Evolutionary conservation across 352 stramenopile species (phyloP).

Genomic region (Phytophthora cactorum): DNA sequence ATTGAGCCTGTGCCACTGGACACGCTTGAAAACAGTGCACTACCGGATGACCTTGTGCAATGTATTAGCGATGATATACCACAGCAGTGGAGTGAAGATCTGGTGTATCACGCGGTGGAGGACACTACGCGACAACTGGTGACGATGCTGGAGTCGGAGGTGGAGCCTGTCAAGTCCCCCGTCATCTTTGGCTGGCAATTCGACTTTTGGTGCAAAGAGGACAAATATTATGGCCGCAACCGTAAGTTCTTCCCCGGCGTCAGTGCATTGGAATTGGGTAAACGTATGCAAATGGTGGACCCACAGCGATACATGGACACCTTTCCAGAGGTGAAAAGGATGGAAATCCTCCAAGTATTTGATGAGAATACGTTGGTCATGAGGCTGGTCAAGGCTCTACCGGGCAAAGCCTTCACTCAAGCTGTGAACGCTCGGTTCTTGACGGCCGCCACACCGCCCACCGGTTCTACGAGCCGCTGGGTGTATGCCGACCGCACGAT

Average conservation of each 20-base stretch:
- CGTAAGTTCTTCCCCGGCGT: constrained; percentile 70
- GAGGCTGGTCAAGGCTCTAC: constrained; percentile 58
- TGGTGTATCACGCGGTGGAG: constrained; percentile 37
- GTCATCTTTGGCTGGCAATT: constrained; percentile 72
- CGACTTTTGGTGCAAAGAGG: constrained; percentile 60
- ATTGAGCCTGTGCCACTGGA: constrained; percentile 38
- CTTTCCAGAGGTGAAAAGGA: constrained; percentile 67
- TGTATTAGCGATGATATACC: constrained; percentile 26
- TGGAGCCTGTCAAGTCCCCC: constrained; percentile 44
- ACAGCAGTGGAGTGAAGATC: constrained; percentile 36
- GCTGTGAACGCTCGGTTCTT: constrained; percentile 59
- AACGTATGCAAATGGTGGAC: constrained; percentile 63
- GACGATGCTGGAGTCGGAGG: constrained; percentile 46
- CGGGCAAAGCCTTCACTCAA: constrained; percentile 52
- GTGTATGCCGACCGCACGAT: constrained; percentile 61
- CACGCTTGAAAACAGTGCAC: constrained; percentile 36
- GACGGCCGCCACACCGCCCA: constrained; percentile 43
- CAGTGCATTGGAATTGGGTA: constrained; percentile 54
- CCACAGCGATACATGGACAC: constrained; percentile 63
- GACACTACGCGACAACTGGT: constrained; percentile 54
- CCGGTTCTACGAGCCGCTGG: constrained; percentile 53
- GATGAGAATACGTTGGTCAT: constrained; percentile 63
- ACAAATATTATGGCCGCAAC: constrained; percentile 61
- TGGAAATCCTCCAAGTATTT: constrained; percentile 50
- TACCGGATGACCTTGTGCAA: constrained; percentile 28